These are phyloP conservation scores for Phytopythium montanum DNA, from an alignment of 352 stramenopile species.

Conservation along the genomic window DNA sequence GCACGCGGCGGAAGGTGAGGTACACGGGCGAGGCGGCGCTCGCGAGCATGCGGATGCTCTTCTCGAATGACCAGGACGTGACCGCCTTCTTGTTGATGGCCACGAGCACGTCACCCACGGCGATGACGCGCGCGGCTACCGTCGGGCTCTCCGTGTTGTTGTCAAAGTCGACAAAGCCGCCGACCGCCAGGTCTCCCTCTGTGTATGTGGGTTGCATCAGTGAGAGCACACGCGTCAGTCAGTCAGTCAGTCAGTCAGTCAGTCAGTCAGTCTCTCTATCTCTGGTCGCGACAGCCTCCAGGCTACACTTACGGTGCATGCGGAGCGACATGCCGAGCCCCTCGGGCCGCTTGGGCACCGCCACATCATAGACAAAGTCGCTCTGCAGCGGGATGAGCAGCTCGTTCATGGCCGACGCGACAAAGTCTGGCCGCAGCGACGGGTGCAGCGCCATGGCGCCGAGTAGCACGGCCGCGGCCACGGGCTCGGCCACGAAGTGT, in stretches of 20 bases:
- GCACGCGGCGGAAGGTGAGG: conserved; percentile 72
- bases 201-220: conserved; percentile 6
- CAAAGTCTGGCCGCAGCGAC: conserved; percentile 73
- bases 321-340: conserved; percentile 82
- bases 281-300: not conserved
- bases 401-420: conserved; percentile 82
- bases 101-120: conserved; percentile 70
- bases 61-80: conserved; percentile 83
- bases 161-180: conserved; percentile 81
- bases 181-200: conserved; percentile 78
- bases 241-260: too few relatives aligned
- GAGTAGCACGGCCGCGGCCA: conserved; percentile 60
- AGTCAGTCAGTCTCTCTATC: too few relatives aligned
- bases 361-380: conserved; percentile 83
- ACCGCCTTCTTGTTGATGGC: conserved; percentile 89
- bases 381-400: conserved; percentile 73
- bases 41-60: conserved; percentile 81
- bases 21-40: conserved; percentile 79
- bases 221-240: conserved; percentile 8
- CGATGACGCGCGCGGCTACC: conserved; percentile 72
- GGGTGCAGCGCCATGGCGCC: conserved; percentile 68
- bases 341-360: conserved; percentile 72
- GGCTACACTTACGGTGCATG: conserved; percentile 69
- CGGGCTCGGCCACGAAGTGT: conserved; percentile 69
- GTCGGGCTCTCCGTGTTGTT: conserved; percentile 78